These are phyloP conservation scores for Tremella fuciformis DNA, from an alignment of 768 basidiomycete genomes.

Conservation along the genomic window DNA sequence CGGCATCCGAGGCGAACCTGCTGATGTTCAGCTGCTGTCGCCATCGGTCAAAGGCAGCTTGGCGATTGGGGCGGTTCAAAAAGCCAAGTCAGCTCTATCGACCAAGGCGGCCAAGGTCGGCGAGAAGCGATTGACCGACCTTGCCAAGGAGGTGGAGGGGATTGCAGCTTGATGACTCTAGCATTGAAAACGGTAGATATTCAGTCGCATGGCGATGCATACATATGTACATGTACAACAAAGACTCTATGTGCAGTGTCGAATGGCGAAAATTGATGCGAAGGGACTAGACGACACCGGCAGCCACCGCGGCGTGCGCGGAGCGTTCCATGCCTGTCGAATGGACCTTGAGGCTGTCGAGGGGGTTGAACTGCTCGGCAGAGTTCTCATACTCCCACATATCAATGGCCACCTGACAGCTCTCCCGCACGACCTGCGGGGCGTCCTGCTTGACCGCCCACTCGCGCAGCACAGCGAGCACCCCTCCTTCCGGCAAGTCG, in stretches of 20 bases:
- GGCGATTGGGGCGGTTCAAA: slow-evolving; percentile 34
- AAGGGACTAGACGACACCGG: slow-evolving; percentile 19
- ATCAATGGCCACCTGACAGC: slow-evolving; percentile 92
- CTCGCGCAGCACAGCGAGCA: slow-evolving; percentile 77
- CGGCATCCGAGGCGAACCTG: neutral
- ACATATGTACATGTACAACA: slow-evolving; percentile 5
- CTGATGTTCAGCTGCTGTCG: slow-evolving; percentile 27
- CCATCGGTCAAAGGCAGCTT: slow-evolving; percentile 33
- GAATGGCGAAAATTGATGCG: neutral
- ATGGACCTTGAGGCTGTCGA: slow-evolving; percentile 33
- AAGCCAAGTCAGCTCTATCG: slow-evolving; percentile 25
- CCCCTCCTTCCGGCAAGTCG: slow-evolving; percentile 64
- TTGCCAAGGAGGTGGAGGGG: slow-evolving; percentile 36
- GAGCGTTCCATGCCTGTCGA: slow-evolving; percentile 46
- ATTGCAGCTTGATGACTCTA: slow-evolving; percentile 20
- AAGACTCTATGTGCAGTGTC: neutral
- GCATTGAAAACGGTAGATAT: neutral
- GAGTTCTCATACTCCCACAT: slow-evolving; percentile 68
- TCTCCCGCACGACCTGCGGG: slow-evolving; percentile 86
- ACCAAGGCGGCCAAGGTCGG: slow-evolving; percentile 26
- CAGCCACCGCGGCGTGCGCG: slow-evolving; percentile 33
- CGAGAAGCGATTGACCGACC: slow-evolving; percentile 44
- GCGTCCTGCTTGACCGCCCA: slow-evolving; percentile 76
- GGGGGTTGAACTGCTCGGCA: slow-evolving; percentile 46
- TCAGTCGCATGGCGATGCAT: slow-evolving; percentile 3